Conservation (phyloP, 768 basidiomycete species). For the Porpolomopsis calyptriformis region DNA sequence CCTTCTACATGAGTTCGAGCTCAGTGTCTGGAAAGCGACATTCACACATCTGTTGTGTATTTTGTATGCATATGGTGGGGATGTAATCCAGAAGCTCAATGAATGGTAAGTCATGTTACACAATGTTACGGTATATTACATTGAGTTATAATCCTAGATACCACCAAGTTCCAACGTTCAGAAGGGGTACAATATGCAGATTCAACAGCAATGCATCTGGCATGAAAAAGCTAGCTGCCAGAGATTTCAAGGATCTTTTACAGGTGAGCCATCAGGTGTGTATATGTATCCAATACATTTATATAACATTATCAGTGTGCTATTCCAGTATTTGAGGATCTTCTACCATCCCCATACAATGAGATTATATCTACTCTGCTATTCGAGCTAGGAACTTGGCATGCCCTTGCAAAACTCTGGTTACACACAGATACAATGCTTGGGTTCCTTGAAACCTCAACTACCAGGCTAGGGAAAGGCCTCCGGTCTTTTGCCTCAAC, state of each 20-base stretch:
- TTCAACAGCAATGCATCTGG: conserved; percentile 16
- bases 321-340: conserved; percentile 18
- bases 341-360: conserved; percentile 18
- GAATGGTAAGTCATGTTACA: conserved; percentile 5
- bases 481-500: conserved; percentile 11
- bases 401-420: conserved; percentile 15
- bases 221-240: conserved; percentile 15
- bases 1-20: conserved; percentile 8
- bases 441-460: conserved; percentile 7
- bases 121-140: not conserved
- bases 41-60: conserved; percentile 7
- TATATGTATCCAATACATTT: not conserved
- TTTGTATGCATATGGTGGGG: not conserved
- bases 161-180: conserved; percentile 6
- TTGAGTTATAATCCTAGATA: not conserved
- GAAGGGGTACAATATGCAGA: conserved; percentile 11
- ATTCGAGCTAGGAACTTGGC: conserved; percentile 6
- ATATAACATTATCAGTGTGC: not conserved
- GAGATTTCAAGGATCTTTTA: conserved; percentile 21
- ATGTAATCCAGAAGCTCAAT: conserved; percentile 1
- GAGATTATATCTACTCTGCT: conserved; percentile 10
- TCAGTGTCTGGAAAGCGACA: conserved; percentile 1
- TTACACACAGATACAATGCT: conserved; percentile 13
- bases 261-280: conserved; percentile 13
- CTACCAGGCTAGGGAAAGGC: conserved; percentile 8